phyloP scores from a whole-genome alignment of 768 basidiomycete genomes.

The Rhizopogon salebrosus region DNA sequence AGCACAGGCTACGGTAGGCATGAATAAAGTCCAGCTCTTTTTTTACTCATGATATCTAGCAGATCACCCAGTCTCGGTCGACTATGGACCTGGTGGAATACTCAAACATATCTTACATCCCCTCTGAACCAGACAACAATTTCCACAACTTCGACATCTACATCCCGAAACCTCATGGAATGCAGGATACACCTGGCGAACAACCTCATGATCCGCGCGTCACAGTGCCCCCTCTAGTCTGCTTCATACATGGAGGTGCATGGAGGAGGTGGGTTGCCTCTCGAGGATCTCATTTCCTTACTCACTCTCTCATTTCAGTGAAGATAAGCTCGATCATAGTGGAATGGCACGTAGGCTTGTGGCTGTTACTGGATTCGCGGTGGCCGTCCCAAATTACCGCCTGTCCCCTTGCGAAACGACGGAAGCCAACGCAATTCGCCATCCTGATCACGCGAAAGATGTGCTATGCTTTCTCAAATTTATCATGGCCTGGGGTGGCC shows the following conservation, averaged over 20 bases:
- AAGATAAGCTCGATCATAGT: slow-evolving; percentile 63
- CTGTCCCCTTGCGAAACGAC: slow-evolving; percentile 47
- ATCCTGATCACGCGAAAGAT: slow-evolving; percentile 72
- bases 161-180: slow-evolving; percentile 21
- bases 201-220: background rate
- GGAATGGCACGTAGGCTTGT: slow-evolving; percentile 50
- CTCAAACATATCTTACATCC: slow-evolving; percentile 33
- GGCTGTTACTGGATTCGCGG: slow-evolving; percentile 43
- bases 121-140: slow-evolving; percentile 17
- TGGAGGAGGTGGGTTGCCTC: slow-evolving; percentile 62
- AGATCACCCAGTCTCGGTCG: background rate
- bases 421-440: slow-evolving; percentile 37
- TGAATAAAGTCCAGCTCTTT: too few relatives aligned
- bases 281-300: background rate
- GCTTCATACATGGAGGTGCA: slow-evolving; percentile 81
- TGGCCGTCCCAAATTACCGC: slow-evolving; percentile 76
- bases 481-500: slow-evolving; percentile 38
- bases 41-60: background rate
- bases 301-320: slow-evolving; percentile 35
- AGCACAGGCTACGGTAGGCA: too few relatives aligned
- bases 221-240: slow-evolving; percentile 41
- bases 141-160: slow-evolving; percentile 55
- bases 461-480: slow-evolving; percentile 57
- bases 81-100: slow-evolving; percentile 11
- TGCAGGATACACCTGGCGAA: background rate